A percentile compares a stretch with the other conserved stretches of the same genome.
Evolutionary conservation across 345 rosid species (phyloP).

Genomic region (Acer campestre): DNA sequence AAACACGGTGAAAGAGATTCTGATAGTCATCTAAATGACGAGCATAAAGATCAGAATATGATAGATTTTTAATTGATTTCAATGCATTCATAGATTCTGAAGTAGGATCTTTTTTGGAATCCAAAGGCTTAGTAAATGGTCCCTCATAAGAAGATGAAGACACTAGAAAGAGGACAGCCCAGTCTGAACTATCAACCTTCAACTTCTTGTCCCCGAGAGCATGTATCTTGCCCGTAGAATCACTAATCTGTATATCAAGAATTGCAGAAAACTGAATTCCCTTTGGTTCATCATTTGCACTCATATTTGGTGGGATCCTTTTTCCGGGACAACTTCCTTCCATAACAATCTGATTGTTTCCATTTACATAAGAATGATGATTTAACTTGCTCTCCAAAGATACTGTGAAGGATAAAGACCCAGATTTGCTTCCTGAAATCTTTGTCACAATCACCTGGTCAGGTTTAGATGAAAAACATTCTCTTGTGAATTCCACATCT

Average conservation of each 20-base stretch:
- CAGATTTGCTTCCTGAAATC: constrained; percentile 62
- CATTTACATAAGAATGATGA: constrained; percentile 52
- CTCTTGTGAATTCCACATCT: constrained; percentile 59
- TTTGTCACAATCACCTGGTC: constrained; percentile 70
- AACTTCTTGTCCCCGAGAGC: constrained; percentile 59
- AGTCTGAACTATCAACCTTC: constrained; percentile 73
- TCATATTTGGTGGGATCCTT: constrained; percentile 54
- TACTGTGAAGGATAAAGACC: constrained; percentile 65
- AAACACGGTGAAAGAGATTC: constrained; percentile 73
- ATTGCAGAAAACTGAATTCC: constrained; percentile 72
- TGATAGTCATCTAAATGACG: constrained; percentile 78
- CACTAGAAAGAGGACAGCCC: constrained; percentile 64
- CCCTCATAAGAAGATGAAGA: constrained; percentile 87
- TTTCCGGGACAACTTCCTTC: constrained; percentile 71
- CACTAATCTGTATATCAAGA: constrained; percentile 69
- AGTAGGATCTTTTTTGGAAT: constrained; percentile 67
- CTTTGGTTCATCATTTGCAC: constrained; percentile 43
- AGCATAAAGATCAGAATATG: constrained; percentile 65
- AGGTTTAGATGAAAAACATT: constrained; percentile 73
- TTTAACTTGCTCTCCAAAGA: constrained; percentile 64
- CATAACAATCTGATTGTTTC: constrained; percentile 59
- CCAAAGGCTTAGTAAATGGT: constrained; percentile 68
- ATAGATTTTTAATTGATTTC: constrained; percentile 42
- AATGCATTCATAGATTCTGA: constrained; percentile 47
- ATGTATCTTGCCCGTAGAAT: constrained; percentile 45